Evolutionary conservation across 805 yeast genomes (phyloP).

Genomic region (Cephaloascus fragrans): DNA sequence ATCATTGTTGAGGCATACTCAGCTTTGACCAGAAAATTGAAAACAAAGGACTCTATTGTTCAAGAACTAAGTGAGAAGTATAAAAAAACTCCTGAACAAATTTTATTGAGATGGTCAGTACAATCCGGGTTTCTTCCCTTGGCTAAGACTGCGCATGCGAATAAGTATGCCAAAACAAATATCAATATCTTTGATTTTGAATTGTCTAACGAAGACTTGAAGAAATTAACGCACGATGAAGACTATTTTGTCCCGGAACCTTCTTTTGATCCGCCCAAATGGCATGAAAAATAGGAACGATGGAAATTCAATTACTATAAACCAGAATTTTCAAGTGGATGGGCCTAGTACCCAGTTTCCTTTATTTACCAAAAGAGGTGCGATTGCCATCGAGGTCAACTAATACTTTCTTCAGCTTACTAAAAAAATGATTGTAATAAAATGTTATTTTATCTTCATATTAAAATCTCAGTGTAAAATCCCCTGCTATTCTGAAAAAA

Average conservation of each 20-base stretch:
- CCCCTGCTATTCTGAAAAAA: too few species aligned
- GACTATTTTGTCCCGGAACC: neutral
- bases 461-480: too few species aligned
- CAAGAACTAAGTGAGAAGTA: constrained; percentile 26
- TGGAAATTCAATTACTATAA: too few species aligned
- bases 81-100: constrained; percentile 30
- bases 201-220: constrained; percentile 20
- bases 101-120: constrained; percentile 39
- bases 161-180: constrained; percentile 8
- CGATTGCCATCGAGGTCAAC: too few species aligned
- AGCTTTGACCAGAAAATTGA: constrained; percentile 26
- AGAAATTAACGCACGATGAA: constrained; percentile 21
- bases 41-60: constrained; percentile 16
- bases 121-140: constrained; percentile 33
- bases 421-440: too few species aligned
- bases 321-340: too few species aligned
- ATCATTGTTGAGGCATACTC: constrained; percentile 26
- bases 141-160: constrained; percentile 18
- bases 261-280: neutral
- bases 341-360: too few species aligned
- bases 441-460: too few species aligned
- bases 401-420: too few species aligned
- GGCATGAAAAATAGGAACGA: neutral
- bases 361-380: too few species aligned
- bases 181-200: constrained; percentile 24